Conservation (phyloP, 257 asterid species). For the Petunia axillaris region DNA sequence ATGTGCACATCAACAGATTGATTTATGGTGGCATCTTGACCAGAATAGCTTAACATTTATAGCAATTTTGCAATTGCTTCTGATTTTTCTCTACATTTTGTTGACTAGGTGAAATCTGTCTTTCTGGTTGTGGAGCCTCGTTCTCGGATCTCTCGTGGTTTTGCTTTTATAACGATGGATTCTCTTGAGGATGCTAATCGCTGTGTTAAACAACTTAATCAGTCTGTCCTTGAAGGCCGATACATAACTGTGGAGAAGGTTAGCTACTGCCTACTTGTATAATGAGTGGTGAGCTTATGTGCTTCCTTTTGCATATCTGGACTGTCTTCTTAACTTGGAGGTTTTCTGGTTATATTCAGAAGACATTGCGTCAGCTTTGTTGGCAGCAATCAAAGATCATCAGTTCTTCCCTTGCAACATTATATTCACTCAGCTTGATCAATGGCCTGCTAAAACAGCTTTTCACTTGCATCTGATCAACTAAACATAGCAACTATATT, state of each 20-base stretch:
- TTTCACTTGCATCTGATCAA: constrained; percentile 93
- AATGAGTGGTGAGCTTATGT: constrained; percentile 36
- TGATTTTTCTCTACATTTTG: constrained; percentile 5
- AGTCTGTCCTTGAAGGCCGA: constrained; percentile 50
- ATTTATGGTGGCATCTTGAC: not conserved
- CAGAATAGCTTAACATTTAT: not conserved
- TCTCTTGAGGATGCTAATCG: constrained; percentile 45
- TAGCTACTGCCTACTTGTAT: constrained; percentile 50
- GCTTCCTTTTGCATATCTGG: constrained; percentile 41
- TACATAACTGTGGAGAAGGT: constrained; percentile 89
- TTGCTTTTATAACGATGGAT: constrained; percentile 50
- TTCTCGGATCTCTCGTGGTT: constrained; percentile 47
- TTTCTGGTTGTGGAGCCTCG: constrained; percentile 47
- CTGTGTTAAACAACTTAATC: constrained; percentile 46
- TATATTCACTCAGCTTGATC: constrained; percentile 57
- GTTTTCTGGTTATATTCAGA: constrained; percentile 97
- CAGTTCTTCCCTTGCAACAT: constrained; percentile 95
- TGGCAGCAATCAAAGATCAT: constrained; percentile 98
- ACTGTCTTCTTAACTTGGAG: constrained; percentile 78
- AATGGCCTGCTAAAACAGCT: constrained; percentile 86
- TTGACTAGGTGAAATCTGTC: constrained; percentile 25
- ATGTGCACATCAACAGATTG: not conserved
- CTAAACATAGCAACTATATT: constrained; percentile 87
- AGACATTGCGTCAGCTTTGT: constrained; percentile 89
- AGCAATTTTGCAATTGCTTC: not conserved